A percentile compares a stretch with the other conserved stretches of the same genome.
Conservation (phyloP, 2,329 filamentous ascomycete species). For the Fusarium haematococcum region DNA sequence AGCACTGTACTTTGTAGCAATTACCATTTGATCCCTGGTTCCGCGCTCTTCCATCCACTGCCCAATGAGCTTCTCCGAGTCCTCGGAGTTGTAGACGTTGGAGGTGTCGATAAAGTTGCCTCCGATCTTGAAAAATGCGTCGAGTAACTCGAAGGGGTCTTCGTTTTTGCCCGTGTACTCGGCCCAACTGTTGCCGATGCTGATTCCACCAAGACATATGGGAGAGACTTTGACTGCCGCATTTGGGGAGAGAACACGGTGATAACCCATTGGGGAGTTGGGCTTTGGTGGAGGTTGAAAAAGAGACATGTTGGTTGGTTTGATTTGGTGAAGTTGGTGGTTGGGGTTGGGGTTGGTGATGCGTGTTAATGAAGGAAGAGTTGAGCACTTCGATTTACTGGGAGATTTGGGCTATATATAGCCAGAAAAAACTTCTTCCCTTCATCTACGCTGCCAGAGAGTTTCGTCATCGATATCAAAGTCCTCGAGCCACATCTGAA, state of each 20-base stretch:
- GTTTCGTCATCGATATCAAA: background rate
- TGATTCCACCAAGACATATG: constrained; percentile 41
- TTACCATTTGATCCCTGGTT: constrained; percentile 60
- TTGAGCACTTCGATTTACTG: background rate
- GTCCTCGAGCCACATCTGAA: background rate
- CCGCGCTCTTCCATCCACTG: constrained; percentile 60
- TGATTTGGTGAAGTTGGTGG: background rate
- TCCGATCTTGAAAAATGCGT: constrained; percentile 64
- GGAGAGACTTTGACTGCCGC: constrained; percentile 42
- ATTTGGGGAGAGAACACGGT: constrained; percentile 37
- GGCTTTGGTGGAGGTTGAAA: constrained; percentile 20
- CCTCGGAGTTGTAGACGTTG: constrained; percentile 61
- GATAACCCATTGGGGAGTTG: constrained; percentile 32
- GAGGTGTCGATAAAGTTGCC: constrained; percentile 74
- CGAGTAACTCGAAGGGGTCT: constrained; percentile 65
- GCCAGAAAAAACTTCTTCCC: background rate
- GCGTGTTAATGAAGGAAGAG: background rate
- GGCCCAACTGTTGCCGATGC: constrained; percentile 39
- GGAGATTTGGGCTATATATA: background rate
- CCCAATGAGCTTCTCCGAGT: constrained; percentile 64
- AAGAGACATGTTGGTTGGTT: background rate
- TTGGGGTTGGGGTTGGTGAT: background rate
- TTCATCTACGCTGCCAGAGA: background rate
- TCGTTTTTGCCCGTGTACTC: constrained; percentile 54
- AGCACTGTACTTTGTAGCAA: constrained; percentile 62